phyloP scores from a whole-genome alignment of 1,284 basidiomycete species.

The Melampsora americana region DNA sequence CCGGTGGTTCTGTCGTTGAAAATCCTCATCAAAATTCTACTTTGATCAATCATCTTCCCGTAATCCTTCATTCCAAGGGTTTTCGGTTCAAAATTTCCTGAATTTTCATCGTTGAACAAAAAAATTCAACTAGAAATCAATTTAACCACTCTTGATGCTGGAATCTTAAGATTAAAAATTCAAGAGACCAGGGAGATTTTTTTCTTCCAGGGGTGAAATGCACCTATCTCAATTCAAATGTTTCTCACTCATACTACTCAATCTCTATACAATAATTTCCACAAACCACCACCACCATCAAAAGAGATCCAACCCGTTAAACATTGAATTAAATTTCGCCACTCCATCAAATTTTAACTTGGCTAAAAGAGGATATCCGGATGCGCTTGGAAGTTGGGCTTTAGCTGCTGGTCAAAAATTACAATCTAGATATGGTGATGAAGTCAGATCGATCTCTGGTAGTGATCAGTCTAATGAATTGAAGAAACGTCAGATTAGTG shows the following conservation, averaged over 20 bases:
- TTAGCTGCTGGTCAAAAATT: conserved; percentile 30
- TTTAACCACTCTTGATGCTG: neutral
- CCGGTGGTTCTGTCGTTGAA: too few relatives aligned
- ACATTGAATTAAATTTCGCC: neutral
- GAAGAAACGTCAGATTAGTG: conserved; percentile 21
- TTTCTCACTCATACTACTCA: too few relatives aligned
- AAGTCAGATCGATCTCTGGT: neutral
- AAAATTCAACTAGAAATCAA: too few relatives aligned
- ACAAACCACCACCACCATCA: neutral
- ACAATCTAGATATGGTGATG: conserved; percentile 27
- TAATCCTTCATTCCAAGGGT: too few relatives aligned
- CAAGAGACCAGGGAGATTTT: too few relatives aligned
- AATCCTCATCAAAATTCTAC: too few relatives aligned
- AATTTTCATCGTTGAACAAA: too few relatives aligned
- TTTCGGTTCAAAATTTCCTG: too few relatives aligned
- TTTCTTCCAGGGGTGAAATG: too few relatives aligned
- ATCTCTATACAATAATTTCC: neutral
- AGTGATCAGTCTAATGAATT: conserved; percentile 1
- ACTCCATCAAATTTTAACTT: neutral
- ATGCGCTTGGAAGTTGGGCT: conserved; percentile 35
- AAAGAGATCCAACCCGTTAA: neutral
- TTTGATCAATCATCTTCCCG: too few relatives aligned
- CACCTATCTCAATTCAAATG: too few relatives aligned
- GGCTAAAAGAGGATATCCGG: neutral
- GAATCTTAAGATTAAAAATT: too few relatives aligned